Base-by-base conservation (phyloP, 257 asterid species). In the Nicotiana paniculata region DNA sequence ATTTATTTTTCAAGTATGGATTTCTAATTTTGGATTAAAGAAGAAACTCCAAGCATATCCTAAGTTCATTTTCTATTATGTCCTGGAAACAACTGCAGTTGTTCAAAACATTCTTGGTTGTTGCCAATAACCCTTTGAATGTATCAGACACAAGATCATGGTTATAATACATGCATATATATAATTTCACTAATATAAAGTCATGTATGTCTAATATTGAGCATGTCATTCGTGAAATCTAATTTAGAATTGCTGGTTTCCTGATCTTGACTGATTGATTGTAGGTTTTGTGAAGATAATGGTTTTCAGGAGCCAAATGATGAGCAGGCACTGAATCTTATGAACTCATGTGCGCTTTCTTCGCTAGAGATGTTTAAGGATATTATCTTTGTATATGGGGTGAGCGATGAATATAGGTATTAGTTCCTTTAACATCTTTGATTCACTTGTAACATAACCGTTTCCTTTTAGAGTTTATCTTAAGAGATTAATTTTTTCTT, bases 281-380 rank as follows among this genome's bases (percentile, higher is more conserved):
- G 59, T 82, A 92, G 98, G 78, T 95, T 95, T 92, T 87, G 93
- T 67, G 93, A 93, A 30, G 87, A 82, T 86, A 97, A 91, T 85
- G 91, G 91, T 64, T 93, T 93, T 86, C 93, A 93, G 91, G 93
- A 93, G 90, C 97, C 97, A 82, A 95, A 95, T 57, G 97, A 95
- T 89, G 91, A 88, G 85, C 89, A 82, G 79, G 98, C 99, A 55
- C 89, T 95, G 85, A 81, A 90, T 87, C 91, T 95, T 76, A 95
- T 95, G 99, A 95, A 95, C 86, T 87, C 95, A 81, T 91, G 96
- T 88, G 99, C 98, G 0, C 86, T 88, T 51, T 86, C 90, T 76
- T 88, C 91, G 77, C 84, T 92, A 69, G 97, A 93, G 87, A 95
- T 91, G 89, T 92, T 91, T 65, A 88, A 85, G 77, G 99, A 95